Base-by-base conservation (phyloP, 495 filamentous ascomycete species). In the Xylaria nigripes region DNA sequence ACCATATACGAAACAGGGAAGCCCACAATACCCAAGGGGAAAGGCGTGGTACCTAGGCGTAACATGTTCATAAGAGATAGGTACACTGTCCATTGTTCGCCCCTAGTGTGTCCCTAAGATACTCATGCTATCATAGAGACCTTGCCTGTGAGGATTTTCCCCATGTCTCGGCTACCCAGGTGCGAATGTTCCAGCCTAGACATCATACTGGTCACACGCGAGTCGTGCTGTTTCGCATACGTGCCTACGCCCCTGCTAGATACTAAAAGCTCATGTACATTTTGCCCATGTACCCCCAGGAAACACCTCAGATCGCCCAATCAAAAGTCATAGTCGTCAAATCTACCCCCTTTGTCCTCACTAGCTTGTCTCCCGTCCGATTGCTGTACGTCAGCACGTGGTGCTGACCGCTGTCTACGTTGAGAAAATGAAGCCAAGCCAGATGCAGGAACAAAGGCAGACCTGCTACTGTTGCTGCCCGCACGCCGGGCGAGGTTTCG, bases 321-420 rank as follows among this genome's bases (percentile, higher is more conserved):
- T 75, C 72, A 75, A 72, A 68, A 64, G 46, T 71, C 68, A 59
- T 70, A 65, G 63, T 49, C 68, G 62, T 70, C 70, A 70, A 70
- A 72, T 67, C 64, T 51, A 61, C 55, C 54, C 57, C 60, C 51
- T 57, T 56, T 45, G 53, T 27, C 48, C 55, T 55, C 56, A 45
- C 50, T 56, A 59, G 48, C 54, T 30, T 41, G 23, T 54, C 61
- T 46, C 61, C 32, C 32, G n/a, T 36, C 13, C 56, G 53, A 51
- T 50, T 58, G 56, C 51, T 55, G 58, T 58, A 57, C 58, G 63
- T 64, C 63, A 63, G 59, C 55, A 50, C 55, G 51, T 62, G 58
- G 56, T 40, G 36, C 50, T 53, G 41, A 45, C 47, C 27, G 38
- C 38, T 44, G 45, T 32, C 53, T 43, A 54, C 56, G 50, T 58